phyloP scores from a whole-genome alignment of 2,329 filamentous ascomycete species.

The Colletotrichum somersetense region DNA sequence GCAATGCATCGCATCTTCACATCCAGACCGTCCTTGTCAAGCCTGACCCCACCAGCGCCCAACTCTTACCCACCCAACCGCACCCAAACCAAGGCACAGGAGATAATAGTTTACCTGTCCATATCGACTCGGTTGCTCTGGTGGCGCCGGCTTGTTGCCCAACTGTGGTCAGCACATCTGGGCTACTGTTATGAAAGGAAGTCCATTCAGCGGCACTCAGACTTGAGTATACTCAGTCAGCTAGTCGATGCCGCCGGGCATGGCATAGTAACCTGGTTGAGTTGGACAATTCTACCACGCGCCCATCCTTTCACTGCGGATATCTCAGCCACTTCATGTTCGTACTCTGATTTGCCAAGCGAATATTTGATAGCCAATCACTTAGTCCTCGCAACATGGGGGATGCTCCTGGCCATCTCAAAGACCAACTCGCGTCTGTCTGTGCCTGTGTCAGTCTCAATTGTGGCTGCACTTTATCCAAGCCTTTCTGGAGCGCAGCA shows the following conservation, averaged over 20 bases:
- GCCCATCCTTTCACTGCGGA: background rate
- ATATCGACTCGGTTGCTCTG: constrained; percentile 1
- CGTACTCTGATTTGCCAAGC: background rate
- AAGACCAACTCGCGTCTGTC: constrained; percentile 9
- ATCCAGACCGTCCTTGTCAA: background rate
- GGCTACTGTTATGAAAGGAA: background rate
- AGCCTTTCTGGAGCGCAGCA: constrained; percentile 15
- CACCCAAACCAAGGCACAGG: background rate
- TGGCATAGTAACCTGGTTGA: background rate
- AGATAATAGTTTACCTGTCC: background rate
- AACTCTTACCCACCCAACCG: constrained; percentile 3
- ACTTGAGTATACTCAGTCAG: background rate
- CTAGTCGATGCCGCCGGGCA: background rate
- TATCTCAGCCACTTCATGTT: constrained; percentile 8
- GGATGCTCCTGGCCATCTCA: background rate
- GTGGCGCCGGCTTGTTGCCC: constrained; percentile 2
- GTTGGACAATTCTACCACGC: background rate
- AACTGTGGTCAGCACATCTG: background rate
- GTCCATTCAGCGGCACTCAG: background rate
- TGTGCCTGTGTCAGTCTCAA: constrained; percentile 13
- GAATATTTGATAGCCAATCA: background rate
- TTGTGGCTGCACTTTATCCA: constrained; percentile 16
- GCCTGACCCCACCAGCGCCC: constrained; percentile 20
- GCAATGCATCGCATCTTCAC: constrained; percentile 7
- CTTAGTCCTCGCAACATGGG: background rate